Conservation (phyloP, 2,329 filamentous ascomycete species). For the Claviceps pazoutovae region DNA sequence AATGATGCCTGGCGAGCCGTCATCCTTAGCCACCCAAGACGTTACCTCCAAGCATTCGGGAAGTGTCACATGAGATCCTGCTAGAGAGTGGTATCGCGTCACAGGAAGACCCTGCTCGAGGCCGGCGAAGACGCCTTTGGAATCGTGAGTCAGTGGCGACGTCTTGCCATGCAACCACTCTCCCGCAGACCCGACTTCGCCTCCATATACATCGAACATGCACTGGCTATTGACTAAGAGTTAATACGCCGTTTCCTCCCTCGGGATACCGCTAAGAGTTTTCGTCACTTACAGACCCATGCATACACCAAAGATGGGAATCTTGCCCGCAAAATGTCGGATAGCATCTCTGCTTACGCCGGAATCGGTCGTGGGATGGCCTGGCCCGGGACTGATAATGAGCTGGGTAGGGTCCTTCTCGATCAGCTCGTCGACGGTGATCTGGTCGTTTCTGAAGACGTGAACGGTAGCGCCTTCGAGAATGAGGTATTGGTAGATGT, state of each 20-base stretch:
- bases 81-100: slow-evolving; percentile 91
- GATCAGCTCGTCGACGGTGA: slow-evolving; percentile 72
- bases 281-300: slow-evolving; percentile 69
- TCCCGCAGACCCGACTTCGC: slow-evolving; percentile 79
- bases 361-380: slow-evolving; percentile 81
- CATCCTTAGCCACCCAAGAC: slow-evolving; percentile 70
- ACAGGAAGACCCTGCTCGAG: slow-evolving; percentile 71
- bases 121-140: slow-evolving; percentile 80
- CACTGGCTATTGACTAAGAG: slow-evolving; percentile 51
- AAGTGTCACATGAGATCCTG: slow-evolving; percentile 76
- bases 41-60: slow-evolving; percentile 78
- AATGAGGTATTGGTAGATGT: slow-evolving; percentile 94
- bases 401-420: slow-evolving; percentile 79
- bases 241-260: not conserved
- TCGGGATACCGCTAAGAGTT: not conserved
- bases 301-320: slow-evolving; percentile 92
- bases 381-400: slow-evolving; percentile 87
- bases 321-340: slow-evolving; percentile 80
- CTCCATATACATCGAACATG: slow-evolving; percentile 88
- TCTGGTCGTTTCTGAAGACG: slow-evolving; percentile 85
- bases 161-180: slow-evolving; percentile 98
- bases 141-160: slow-evolving; percentile 76
- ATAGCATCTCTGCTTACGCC: slow-evolving; percentile 90
- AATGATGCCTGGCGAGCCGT: slow-evolving; percentile 72
- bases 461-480: slow-evolving; percentile 88